These are phyloP conservation scores for Plasmodium vinckei DNA, from an alignment of 169 alveolate genomes.

Conservation along the genomic window DNA sequence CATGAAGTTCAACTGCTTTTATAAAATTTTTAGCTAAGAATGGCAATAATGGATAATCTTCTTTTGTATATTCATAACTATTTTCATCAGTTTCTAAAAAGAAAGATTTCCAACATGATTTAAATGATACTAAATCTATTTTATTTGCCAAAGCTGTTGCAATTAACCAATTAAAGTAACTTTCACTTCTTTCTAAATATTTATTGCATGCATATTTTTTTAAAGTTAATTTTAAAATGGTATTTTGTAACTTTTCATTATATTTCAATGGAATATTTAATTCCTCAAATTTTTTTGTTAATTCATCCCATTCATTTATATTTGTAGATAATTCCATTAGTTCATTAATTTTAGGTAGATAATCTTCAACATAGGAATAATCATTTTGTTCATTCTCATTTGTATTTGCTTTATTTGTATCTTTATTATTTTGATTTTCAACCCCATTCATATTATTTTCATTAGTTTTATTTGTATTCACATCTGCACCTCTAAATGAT, in stretches of 20 bases:
- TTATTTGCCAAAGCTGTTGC: constrained; percentile 39
- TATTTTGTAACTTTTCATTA: constrained; percentile 54
- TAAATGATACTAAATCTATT: constrained; percentile 57
- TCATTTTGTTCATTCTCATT: constrained; percentile 5
- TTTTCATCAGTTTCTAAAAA: constrained; percentile 64
- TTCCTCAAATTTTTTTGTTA: constrained; percentile 52
- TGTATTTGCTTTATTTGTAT: not conserved
- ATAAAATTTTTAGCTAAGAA: constrained; percentile 53
- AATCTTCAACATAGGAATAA: constrained; percentile 35
- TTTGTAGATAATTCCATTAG: constrained; percentile 52
- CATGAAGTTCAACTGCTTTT: constrained; percentile 45
- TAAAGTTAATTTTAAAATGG: constrained; percentile 53
- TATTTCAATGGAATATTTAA: constrained; percentile 50
- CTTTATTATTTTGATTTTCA: not conserved
- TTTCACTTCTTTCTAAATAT: constrained; percentile 52
- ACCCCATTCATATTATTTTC: not conserved
- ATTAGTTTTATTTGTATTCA: not conserved
- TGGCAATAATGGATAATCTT: constrained; percentile 69
- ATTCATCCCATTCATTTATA: constrained; percentile 41
- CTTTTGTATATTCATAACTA: constrained; percentile 69
- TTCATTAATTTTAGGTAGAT: constrained; percentile 64
- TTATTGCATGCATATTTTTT: constrained; percentile 76
- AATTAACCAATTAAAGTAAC: constrained; percentile 51
- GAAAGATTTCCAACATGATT: constrained; percentile 71
- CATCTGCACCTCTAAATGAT: not conserved